A percentile compares a stretch with the other conserved stretches of the same genome.
Conservation (phyloP, 257 asterid species). For the Thymus mandschuricus region DNA sequence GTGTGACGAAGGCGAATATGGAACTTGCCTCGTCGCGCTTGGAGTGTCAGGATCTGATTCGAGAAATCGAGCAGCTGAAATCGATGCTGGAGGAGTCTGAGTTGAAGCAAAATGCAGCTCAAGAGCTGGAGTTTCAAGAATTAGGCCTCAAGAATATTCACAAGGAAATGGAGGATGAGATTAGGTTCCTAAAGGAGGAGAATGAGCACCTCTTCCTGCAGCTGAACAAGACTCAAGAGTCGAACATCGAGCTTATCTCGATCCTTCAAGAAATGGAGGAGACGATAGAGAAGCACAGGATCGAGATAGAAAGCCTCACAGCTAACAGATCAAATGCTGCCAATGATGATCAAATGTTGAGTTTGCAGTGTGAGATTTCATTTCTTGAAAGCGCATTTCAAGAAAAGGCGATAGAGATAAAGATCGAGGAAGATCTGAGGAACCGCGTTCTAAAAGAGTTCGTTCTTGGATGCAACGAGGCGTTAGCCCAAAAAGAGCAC, state of each 20-base stretch:
- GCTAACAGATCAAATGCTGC: not conserved
- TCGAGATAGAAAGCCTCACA: constrained; percentile 40
- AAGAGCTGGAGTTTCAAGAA: constrained; percentile 21
- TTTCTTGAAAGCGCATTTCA: constrained; percentile 37
- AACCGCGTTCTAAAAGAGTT: constrained; percentile 37
- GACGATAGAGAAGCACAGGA: constrained; percentile 44
- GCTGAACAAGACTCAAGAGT: constrained; percentile 53
- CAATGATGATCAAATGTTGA: constrained; percentile 1
- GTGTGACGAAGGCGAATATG: constrained; percentile 26
- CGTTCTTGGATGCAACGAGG: constrained; percentile 31
- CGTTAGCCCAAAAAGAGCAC: constrained; percentile 34
- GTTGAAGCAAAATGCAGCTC: constrained; percentile 30
- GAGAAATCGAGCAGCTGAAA: constrained; percentile 43
- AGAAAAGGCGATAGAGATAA: constrained; percentile 37
- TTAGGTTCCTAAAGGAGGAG: constrained; percentile 43
- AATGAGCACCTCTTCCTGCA: constrained; percentile 34
- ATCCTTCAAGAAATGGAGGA: constrained; percentile 60
- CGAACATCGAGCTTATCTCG: constrained; percentile 47
- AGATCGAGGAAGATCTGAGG: constrained; percentile 38
- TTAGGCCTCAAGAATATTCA: constrained; percentile 24
- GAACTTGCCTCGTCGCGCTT: constrained; percentile 37
- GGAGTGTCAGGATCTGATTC: constrained; percentile 36
- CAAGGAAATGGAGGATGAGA: constrained; percentile 42
- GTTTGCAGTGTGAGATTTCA: constrained; percentile 18
- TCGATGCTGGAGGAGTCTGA: constrained; percentile 33